phyloP scores from a whole-genome alignment of 768 basidiomycete species.

The Mycena venus region DNA sequence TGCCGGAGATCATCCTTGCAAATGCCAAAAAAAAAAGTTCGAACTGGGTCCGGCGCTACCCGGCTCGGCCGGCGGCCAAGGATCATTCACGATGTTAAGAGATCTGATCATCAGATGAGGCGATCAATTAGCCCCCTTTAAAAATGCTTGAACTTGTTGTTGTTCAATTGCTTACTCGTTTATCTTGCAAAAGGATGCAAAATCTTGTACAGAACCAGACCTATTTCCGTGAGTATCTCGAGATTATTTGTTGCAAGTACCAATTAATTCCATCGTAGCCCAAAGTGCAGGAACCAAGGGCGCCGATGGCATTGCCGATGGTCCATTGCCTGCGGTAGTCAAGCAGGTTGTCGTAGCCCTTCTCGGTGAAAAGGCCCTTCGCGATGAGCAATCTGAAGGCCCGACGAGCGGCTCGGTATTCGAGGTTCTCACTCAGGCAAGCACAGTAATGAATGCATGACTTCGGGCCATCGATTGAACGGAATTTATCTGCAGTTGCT shows the following conservation, averaged over 20 bases:
- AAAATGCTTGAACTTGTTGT: no score
- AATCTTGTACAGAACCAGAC: constrained; percentile 4
- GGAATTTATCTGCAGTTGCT: background rate
- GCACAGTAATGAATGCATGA: background rate
- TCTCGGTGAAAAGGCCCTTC: constrained; percentile 6
- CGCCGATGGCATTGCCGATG: background rate
- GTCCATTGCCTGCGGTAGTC: background rate
- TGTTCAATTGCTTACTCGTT: background rate
- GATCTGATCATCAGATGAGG: no score
- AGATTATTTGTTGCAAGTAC: background rate
- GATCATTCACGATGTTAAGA: no score
- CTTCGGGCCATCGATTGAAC: background rate
- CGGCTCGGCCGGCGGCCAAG: no score
- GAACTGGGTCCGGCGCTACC: no score
- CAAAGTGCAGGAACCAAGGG: background rate
- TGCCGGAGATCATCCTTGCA: no score
- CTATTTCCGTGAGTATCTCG: background rate
- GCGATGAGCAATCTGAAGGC: background rate
- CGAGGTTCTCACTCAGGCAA: constrained; percentile 1
- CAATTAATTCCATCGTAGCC: background rate
- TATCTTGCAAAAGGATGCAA: background rate
- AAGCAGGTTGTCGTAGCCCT: background rate
- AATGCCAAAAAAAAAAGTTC: no score
- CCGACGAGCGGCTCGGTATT: background rate
- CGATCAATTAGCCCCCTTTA: no score